These are phyloP conservation scores for Apiospora phragmitis DNA, from an alignment of 2,329 filamentous ascomycete genomes.

Conservation along the genomic window DNA sequence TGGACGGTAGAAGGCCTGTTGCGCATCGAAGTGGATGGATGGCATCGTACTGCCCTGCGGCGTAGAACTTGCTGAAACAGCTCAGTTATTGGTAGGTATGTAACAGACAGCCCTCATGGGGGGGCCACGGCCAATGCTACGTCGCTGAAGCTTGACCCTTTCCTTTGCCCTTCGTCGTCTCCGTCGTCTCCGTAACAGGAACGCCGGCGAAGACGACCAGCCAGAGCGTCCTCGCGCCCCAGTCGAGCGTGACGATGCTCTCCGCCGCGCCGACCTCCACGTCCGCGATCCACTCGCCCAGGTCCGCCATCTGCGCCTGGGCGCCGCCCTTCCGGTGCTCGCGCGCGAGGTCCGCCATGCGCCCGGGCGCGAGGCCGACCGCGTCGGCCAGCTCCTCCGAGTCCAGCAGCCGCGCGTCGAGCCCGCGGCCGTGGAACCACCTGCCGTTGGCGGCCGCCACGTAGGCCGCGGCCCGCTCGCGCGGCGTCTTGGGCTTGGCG, in stretches of 20 bases:
- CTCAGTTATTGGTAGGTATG: neutral
- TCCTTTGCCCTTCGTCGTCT: neutral
- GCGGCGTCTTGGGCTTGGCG: constrained; percentile 40
- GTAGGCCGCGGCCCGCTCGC: constrained; percentile 43
- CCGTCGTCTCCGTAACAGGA: neutral
- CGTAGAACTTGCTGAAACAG: constrained; percentile 4
- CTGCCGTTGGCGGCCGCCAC: constrained; percentile 42
- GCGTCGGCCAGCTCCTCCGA: constrained; percentile 23
- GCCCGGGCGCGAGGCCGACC: constrained; percentile 28
- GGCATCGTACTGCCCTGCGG: neutral
- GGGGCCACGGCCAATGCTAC: neutral
- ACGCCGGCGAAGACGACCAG: constrained; percentile 29
- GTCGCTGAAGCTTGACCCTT: neutral
- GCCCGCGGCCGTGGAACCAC: constrained; percentile 41
- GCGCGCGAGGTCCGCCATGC: constrained; percentile 41
- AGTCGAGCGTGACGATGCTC: constrained; percentile 10
- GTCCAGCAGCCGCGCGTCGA: constrained; percentile 39
- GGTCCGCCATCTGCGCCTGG: constrained; percentile 18
- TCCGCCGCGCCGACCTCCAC: constrained; percentile 26
- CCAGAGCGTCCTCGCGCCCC: constrained; percentile 35
- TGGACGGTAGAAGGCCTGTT: neutral
- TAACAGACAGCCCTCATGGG: neutral
- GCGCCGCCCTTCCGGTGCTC: constrained; percentile 16
- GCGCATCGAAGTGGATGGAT: neutral
- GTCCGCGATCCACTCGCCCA: constrained; percentile 27